Evolutionary conservation across 2,329 filamentous ascomycete genomes (phyloP).

Genomic region (Stromatinia cepivora): DNA sequence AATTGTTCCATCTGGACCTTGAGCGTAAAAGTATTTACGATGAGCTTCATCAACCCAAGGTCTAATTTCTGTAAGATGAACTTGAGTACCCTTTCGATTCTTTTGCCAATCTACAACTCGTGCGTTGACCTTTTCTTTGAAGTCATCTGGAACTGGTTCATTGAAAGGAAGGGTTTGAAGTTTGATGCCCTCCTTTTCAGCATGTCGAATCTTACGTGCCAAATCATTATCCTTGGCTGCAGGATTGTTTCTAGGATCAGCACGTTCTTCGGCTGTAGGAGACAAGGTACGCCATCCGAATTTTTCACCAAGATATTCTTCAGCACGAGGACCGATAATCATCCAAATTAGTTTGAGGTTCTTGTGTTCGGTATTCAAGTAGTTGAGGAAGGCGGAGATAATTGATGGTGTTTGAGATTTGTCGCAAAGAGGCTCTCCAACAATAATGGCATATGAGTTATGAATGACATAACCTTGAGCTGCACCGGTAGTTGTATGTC

Average conservation of each 20-base stretch:
- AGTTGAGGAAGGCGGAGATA: slow-evolving; percentile 72
- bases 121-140: slow-evolving; percentile 68
- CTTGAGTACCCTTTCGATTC: slow-evolving; percentile 78
- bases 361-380: slow-evolving; percentile 69
- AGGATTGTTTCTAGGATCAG: slow-evolving; percentile 70
- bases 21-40: slow-evolving; percentile 81
- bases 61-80: slow-evolving; percentile 85
- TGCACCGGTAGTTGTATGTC: slow-evolving; percentile 75
- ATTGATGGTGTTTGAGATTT: slow-evolving; percentile 72
- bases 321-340: slow-evolving; percentile 74
- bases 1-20: slow-evolving; percentile 70
- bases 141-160: slow-evolving; percentile 61
- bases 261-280: slow-evolving; percentile 84
- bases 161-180: slow-evolving; percentile 71
- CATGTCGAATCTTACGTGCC: slow-evolving; percentile 78
- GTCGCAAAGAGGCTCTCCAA: slow-evolving; percentile 86
- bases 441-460: slow-evolving; percentile 76
- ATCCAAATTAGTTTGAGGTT: slow-evolving; percentile 83
- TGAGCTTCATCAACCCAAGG: slow-evolving; percentile 85
- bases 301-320: slow-evolving; percentile 76
- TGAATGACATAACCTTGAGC: slow-evolving; percentile 81
- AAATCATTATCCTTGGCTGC: slow-evolving; percentile 73
- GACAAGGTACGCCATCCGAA: slow-evolving; percentile 87
- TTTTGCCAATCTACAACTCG: slow-evolving; percentile 78
- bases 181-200: slow-evolving; percentile 81